Evolutionary conservation across 345 rosid species (phyloP).

Genomic region (Eutrema yunnanense): DNA sequence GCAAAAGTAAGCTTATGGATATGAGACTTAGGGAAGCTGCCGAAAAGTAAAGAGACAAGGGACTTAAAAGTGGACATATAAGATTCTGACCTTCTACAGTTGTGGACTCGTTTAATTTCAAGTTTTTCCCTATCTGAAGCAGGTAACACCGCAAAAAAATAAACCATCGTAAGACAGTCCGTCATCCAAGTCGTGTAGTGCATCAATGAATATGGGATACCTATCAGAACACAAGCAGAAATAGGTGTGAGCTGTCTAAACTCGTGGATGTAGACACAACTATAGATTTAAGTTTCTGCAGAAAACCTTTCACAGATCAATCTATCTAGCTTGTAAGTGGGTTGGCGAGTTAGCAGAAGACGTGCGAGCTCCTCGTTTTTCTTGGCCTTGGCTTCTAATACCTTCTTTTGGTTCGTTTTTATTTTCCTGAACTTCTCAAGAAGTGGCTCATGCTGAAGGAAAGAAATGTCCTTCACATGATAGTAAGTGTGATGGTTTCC

Average conservation of each 20-base stretch:
- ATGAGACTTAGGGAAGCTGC: neutral
- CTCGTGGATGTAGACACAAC: neutral
- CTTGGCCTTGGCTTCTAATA: constrained; percentile 70
- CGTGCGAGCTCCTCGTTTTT: constrained; percentile 62
- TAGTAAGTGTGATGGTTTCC: constrained; percentile 96
- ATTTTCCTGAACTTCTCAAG: constrained; percentile 81
- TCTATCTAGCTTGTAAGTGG: constrained; percentile 55
- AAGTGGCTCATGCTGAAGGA: constrained; percentile 72
- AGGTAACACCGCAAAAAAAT: constrained; percentile 85
- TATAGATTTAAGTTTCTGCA: neutral
- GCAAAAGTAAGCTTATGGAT: neutral
- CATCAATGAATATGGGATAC: constrained; percentile 79
- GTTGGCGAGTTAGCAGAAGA: constrained; percentile 59
- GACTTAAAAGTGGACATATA: constrained; percentile 42
- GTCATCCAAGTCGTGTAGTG: constrained; percentile 77
- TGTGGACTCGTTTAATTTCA: constrained; percentile 68
- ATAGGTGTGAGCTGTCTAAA: neutral
- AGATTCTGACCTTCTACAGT: too few species aligned
- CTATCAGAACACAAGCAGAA: constrained; percentile 33
- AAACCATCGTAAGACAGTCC: constrained; percentile 81
- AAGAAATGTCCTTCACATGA: constrained; percentile 78
- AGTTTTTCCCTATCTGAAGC: constrained; percentile 68
- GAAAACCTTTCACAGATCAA: constrained; percentile 73
- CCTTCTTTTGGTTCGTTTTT: constrained; percentile 64
- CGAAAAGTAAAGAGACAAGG: neutral